Percentiles rank a stretch among this genome's conserved stretches.
Evolutionary conservation across 1,139 yeast genomes (phyloP).

Genomic region (Saccharomycopsis hybrid): DNA sequence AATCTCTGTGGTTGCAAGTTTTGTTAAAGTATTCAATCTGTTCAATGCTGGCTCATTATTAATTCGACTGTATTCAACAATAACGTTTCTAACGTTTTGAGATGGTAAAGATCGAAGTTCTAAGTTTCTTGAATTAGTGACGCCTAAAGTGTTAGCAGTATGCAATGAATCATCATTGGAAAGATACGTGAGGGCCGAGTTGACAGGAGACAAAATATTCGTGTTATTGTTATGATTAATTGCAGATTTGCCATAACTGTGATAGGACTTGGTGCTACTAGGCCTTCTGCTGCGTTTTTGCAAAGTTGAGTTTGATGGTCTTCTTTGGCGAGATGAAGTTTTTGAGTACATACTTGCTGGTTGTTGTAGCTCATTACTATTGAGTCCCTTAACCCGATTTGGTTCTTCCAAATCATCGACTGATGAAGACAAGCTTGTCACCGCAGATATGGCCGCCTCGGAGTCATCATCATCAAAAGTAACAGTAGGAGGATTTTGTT

Average conservation of each 20-base stretch:
- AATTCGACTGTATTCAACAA: conserved; percentile 53
- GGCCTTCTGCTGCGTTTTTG: background rate
- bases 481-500: background rate
- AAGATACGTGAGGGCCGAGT: conserved; percentile 9
- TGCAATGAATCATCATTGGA: conserved; percentile 8
- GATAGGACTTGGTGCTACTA: background rate
- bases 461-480: background rate
- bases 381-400: background rate
- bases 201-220: background rate
- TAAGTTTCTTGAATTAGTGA: conserved; percentile 29
- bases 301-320: background rate
- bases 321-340: background rate
- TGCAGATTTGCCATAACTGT: background rate
- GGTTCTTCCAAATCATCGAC: background rate
- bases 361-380: no score
- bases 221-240: background rate
- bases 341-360: conserved; percentile 5
- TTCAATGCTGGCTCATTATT: conserved; percentile 25
- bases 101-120: conserved; percentile 41
- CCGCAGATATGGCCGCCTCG: background rate
- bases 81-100: conserved; percentile 50
- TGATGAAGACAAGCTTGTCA: no score
- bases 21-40: conserved; percentile 14
- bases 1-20: conserved; percentile 24
- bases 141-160: conserved; percentile 23